Percentiles rank a stretch among this genome's conserved stretches.
Evolutionary conservation across 257 asterid species (phyloP).

Genomic region (Solanum dulcamara): DNA sequence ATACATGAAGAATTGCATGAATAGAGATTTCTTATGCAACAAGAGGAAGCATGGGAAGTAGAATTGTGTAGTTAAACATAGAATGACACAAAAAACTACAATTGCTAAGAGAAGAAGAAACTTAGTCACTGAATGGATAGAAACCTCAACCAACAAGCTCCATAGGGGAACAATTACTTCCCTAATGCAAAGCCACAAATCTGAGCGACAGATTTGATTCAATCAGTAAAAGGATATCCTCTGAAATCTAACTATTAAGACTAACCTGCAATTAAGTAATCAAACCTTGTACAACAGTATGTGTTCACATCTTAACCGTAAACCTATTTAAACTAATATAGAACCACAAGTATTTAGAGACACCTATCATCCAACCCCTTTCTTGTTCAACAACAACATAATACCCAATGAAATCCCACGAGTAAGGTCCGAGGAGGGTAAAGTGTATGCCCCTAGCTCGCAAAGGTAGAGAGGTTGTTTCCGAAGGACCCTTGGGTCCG

Average conservation of each 20-base stretch:
- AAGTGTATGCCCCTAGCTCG: not conserved
- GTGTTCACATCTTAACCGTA: not conserved
- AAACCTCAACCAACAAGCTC: not conserved
- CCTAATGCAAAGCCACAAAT: not conserved
- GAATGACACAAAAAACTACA: not conserved
- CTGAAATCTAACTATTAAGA: not conserved
- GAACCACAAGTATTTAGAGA: not conserved
- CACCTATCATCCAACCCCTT: not conserved
- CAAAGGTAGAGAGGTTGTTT: not conserved
- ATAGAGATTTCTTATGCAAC: not conserved
- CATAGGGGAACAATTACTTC: not conserved
- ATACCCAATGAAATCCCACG: not conserved
- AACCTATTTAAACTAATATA: not conserved
- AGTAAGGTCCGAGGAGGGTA: not conserved
- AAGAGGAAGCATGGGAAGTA: not conserved
- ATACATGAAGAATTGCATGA: not conserved
- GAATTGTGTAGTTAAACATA: not conserved
- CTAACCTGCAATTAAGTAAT: not conserved
- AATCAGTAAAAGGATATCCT: not conserved
- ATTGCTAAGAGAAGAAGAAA: not conserved
- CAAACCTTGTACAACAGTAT: not conserved
- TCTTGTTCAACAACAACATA: not conserved
- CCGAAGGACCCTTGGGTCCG: not conserved
- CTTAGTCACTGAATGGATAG: not conserved
- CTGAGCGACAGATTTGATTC: not conserved